Conservation (phyloP, 2,329 filamentous ascomycete species). For the Alternaria panax region DNA sequence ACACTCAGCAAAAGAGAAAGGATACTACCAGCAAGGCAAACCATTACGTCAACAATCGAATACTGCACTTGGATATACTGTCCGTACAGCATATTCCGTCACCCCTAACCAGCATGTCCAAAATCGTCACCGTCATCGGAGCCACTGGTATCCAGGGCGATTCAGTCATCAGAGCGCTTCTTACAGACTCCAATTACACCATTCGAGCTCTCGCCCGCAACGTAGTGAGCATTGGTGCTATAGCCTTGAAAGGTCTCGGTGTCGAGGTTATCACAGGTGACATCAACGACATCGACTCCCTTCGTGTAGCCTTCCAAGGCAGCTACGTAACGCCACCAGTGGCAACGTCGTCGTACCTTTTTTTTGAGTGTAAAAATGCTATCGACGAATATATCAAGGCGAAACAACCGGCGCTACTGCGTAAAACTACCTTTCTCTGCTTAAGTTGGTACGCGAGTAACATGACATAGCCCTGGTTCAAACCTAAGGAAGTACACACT, state of each 20-base stretch:
- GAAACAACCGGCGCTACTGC: background rate
- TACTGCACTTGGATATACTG: no score
- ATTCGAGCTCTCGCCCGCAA: background rate
- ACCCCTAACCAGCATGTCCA: no score
- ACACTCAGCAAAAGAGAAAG: no score
- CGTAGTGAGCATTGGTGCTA: background rate
- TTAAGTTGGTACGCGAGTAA: background rate
- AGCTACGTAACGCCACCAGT: background rate
- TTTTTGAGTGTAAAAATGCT: background rate
- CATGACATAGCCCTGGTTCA: background rate
- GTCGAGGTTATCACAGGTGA: background rate
- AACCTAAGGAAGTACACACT: background rate
- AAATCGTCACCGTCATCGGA: no score
- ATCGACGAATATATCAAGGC: background rate
- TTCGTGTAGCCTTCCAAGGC: background rate
- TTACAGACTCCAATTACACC: background rate
- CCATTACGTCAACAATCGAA: no score
- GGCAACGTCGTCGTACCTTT: background rate
- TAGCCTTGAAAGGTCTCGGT: background rate
- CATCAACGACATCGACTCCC: background rate
- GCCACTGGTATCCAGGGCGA: no score
- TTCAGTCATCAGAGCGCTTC: no score
- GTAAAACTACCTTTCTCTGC: background rate
- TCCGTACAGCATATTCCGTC: no score
- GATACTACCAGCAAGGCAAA: no score